Evolutionary conservation across 2,329 filamentous ascomycete genomes (phyloP), one percentile per base, ranked within the genome.

Genomic region (Rhynchosporium graminicola): DNA sequence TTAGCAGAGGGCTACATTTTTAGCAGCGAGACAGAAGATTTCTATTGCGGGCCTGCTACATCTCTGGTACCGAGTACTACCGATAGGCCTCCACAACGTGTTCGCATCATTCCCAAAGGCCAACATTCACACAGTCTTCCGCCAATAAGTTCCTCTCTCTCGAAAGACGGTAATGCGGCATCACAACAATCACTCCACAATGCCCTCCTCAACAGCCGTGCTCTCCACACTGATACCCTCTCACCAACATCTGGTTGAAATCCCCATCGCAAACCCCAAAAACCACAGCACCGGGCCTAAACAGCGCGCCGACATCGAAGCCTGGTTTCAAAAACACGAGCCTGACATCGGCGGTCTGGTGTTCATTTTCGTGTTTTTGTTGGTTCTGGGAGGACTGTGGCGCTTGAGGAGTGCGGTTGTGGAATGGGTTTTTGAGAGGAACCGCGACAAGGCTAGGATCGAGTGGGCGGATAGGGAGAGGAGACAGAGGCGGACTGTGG

Each of bases 361-460:
- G 8, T 36, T 57, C 31, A 47, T 57, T 9, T 61, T 47, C 20
- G 13, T 57, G 3, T 42, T 56, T 33, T n/a, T 61, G 31, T 26
- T 61, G 43, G 15, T 50, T 4, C 12, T 61, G 31, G 33, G 40
- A 7, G 52, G 59, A 33, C 20, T 56, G 7, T 61, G 52, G 43
- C 45, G 59, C 8, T 28, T 26, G 31, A 40, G 52, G 13, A 20
- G 31, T 4, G 43, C n/a, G 7, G 13, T 50, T 3, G 12, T 56
- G 26, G 12, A 57, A 20, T 56, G 51, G 59, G 40, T 20, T 20
- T 38, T 38, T 3, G 43, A 57, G 43, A 29, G 28, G 50, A 48
- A 26, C 4, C 20, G 29, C 13, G n/a, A 55, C 28, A 20, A 51
- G 51, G 59, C 33, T 26, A 47, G 54, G 59, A 61, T 26, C 51